A percentile compares a stretch with the other conserved stretches of the same genome.
These are phyloP conservation scores for Jacaranda copaia DNA, from an alignment of 257 asterid species.

Conservation along the genomic window DNA sequence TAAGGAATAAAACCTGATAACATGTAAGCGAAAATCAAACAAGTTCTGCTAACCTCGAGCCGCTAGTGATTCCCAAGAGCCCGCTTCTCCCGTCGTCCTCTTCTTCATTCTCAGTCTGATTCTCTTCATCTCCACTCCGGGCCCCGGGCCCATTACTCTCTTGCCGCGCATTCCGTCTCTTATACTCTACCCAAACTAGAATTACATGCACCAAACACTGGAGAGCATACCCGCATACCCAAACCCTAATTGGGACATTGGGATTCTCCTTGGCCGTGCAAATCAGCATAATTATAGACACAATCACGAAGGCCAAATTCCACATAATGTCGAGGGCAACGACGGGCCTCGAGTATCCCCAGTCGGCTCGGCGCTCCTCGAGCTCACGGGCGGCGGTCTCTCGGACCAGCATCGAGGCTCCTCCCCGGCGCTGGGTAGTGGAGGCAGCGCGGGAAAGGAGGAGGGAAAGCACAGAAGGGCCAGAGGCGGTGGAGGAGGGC, in stretches of 20 bases:
- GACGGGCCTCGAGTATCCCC: conserved; percentile 95
- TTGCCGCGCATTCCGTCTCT: conserved; percentile 53
- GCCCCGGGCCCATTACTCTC: conserved; percentile 35
- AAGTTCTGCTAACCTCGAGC: conserved; percentile 53
- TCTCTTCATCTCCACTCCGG: conserved; percentile 44
- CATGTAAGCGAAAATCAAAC: neutral
- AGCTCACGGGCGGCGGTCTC: conserved; percentile 97
- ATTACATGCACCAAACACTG: conserved; percentile 90
- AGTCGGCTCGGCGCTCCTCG: conserved; percentile 94
- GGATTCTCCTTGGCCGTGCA: conserved; percentile 68
- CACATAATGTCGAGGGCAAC: conserved; percentile 90
- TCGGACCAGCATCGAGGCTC: conserved; percentile 81
- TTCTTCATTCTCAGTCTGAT: conserved; percentile 53
- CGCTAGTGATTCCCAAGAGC: conserved; percentile 40
- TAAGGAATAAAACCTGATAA: neutral
- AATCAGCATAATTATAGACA: conserved; percentile 63
- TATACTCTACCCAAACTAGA: conserved; percentile 80
- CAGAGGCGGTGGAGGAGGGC: conserved; percentile 40
- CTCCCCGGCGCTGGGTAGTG: conserved; percentile 70
- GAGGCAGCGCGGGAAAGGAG: conserved; percentile 79
- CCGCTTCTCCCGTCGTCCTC: conserved; percentile 49
- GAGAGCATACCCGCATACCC: conserved; percentile 84
- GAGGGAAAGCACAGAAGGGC: conserved; percentile 62
- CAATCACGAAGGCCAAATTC: conserved; percentile 86
- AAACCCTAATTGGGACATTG: conserved; percentile 84